These are phyloP conservation scores for Cyberlindnera bimundalis DNA, from an alignment of 805 yeast species.

Conservation along the genomic window DNA sequence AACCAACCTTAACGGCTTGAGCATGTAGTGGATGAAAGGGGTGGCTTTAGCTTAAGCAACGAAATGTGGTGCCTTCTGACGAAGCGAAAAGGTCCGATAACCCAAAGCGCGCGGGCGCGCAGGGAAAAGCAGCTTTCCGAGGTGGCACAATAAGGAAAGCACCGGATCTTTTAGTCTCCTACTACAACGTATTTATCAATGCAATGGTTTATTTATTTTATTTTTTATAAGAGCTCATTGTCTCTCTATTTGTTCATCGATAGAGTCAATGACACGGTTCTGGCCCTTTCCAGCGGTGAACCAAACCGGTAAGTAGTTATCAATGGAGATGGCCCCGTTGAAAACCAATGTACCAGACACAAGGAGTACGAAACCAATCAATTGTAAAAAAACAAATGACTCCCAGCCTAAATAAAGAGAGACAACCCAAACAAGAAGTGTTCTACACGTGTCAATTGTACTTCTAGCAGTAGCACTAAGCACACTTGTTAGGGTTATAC, in stretches of 20 bases:
- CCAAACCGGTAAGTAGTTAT: slow-evolving; percentile 45
- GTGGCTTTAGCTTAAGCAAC: too few relatives aligned
- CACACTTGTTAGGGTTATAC: slow-evolving; percentile 61
- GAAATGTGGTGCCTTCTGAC: too few relatives aligned
- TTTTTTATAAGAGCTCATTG: slow-evolving; percentile 1
- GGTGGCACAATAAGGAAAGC: too few relatives aligned
- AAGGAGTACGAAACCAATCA: slow-evolving; percentile 57
- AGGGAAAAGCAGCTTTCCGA: too few relatives aligned
- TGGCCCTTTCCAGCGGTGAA: slow-evolving; percentile 33
- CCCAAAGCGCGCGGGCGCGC: too few relatives aligned
- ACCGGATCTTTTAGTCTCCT: too few relatives aligned
- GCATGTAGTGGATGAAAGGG: too few relatives aligned
- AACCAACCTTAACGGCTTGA: slow-evolving; percentile 11
- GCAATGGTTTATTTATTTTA: neutral
- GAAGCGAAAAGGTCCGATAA: too few relatives aligned
- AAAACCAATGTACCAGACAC: slow-evolving; percentile 73
- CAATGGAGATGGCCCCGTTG: slow-evolving; percentile 63
- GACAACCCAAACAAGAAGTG: slow-evolving; percentile 70
- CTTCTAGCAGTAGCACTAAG: slow-evolving; percentile 76
- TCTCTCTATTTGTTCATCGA: slow-evolving; percentile 43
- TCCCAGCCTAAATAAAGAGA: slow-evolving; percentile 78
- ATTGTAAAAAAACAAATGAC: slow-evolving; percentile 55
- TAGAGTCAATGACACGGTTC: slow-evolving; percentile 30
- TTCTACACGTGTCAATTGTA: slow-evolving; percentile 75
- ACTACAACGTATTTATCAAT: neutral